phyloP scores from a whole-genome alignment of 805 yeast genomes.

The Saccharomyces jurei region DNA sequence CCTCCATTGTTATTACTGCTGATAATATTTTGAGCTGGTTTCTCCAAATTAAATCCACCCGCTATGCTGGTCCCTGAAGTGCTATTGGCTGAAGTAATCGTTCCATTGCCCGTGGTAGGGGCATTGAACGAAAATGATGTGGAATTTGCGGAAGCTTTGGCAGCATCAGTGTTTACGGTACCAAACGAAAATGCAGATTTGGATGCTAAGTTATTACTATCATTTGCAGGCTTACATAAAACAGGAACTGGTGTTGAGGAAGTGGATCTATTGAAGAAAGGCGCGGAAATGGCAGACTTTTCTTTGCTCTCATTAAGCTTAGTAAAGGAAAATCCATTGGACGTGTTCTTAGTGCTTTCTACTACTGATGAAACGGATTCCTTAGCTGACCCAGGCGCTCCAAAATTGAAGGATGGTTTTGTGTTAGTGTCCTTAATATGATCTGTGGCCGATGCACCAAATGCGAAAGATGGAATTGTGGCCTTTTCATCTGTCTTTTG shows the following conservation, averaged over 20 bases:
- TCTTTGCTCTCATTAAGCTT: not conserved
- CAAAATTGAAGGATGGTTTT: slow-evolving; percentile 8
- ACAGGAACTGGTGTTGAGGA: slow-evolving; percentile 2
- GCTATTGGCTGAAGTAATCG: not conserved
- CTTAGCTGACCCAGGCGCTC: not conserved
- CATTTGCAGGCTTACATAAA: not conserved
- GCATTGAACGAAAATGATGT: slow-evolving; percentile 6
- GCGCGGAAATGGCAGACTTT: not conserved
- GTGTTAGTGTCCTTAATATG: not conserved
- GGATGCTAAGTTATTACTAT: not conserved
- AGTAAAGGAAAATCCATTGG: not conserved
- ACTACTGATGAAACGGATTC: not conserved
- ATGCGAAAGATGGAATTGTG: not conserved
- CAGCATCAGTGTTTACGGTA: not conserved
- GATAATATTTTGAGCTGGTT: not conserved
- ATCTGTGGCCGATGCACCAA: not conserved
- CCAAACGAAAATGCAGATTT: slow-evolving; percentile 9
- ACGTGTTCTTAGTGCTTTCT: not conserved
- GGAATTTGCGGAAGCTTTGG: not conserved
- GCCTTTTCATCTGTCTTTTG: not conserved
- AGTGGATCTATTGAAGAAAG: not conserved
- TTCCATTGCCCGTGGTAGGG: not conserved
- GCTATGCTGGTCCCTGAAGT: not conserved
- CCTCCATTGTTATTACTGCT: not conserved
- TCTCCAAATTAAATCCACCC: not conserved